Evolutionary conservation across 345 rosid genomes (phyloP).

Genomic region (Leavenworthia alabamica): DNA sequence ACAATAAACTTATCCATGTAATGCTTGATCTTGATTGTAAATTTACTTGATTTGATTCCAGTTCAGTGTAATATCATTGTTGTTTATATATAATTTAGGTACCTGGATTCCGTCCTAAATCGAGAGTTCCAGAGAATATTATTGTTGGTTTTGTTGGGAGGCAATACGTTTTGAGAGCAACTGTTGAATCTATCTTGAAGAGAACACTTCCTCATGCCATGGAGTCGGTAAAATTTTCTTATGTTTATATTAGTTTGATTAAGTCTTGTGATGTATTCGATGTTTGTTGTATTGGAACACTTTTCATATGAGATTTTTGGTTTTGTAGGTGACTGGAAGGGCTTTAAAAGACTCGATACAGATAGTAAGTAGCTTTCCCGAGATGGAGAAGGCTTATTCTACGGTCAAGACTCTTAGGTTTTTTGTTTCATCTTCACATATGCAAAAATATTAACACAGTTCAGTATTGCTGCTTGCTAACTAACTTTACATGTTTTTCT

Average conservation of each 20-base stretch:
- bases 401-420: slow-evolving; percentile 62
- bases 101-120: slow-evolving; percentile 87
- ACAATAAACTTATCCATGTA: neutral
- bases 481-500: slow-evolving; percentile 5
- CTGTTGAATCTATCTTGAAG: slow-evolving; percentile 78
- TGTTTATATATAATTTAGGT: slow-evolving; percentile 33
- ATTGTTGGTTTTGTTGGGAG: slow-evolving; percentile 68
- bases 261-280: neutral
- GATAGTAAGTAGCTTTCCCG: slow-evolving; percentile 66
- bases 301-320: neutral
- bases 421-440: neutral
- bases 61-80: neutral
- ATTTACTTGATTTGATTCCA: neutral
- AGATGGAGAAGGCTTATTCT: slow-evolving; percentile 67
- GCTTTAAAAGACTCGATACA: slow-evolving; percentile 82
- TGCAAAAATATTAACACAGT: neutral
- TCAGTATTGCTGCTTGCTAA: neutral
- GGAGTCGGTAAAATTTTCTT: slow-evolving; percentile 48
- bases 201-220: slow-evolving; percentile 96
- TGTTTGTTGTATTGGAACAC: neutral
- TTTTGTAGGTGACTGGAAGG: slow-evolving; percentile 64
- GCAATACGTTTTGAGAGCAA: slow-evolving; percentile 61
- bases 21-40: neutral
- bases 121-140: slow-evolving; percentile 67
- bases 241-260: neutral